Evolutionary conservation across 108 stramenopile species (phyloP).

Genomic region (Pseudonitzschia multistriata): DNA sequence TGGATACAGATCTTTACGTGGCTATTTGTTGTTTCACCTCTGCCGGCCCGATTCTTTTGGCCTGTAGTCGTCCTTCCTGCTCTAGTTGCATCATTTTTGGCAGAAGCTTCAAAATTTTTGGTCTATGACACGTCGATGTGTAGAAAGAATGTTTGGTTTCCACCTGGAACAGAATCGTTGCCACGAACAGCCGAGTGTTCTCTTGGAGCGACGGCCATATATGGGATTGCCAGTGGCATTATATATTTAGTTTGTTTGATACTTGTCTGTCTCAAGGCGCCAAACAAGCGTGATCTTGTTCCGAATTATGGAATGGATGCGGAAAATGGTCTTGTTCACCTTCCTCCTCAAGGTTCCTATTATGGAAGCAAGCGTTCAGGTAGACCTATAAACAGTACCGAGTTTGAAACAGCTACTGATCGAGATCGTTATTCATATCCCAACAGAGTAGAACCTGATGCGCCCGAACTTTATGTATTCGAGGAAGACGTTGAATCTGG

Average conservation of each 20-base stretch:
- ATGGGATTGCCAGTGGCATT: constrained; percentile 44
- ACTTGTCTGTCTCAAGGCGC: constrained; percentile 62
- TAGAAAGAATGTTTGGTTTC: constrained; percentile 56
- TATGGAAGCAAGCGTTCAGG: neutral
- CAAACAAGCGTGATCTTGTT: constrained; percentile 54
- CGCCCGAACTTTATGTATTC: neutral
- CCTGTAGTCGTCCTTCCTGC: constrained; percentile 68
- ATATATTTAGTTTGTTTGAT: constrained; percentile 52
- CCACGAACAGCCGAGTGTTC: constrained; percentile 59
- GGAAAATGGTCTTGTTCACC: constrained; percentile 16
- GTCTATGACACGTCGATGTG: constrained; percentile 62
- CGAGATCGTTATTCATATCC: neutral
- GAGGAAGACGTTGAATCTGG: constrained; percentile 6
- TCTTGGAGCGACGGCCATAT: constrained; percentile 43
- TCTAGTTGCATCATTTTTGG: constrained; percentile 55
- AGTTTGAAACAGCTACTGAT: constrained; percentile 8
- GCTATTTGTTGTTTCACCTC: constrained; percentile 64
- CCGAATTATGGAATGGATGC: constrained; percentile 49
- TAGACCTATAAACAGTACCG: neutral
- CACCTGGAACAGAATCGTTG: constrained; percentile 33
- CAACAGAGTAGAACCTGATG: neutral
- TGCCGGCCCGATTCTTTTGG: constrained; percentile 74
- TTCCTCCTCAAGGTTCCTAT: neutral
- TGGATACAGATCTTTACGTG: constrained; percentile 44
- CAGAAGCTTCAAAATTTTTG: constrained; percentile 73